These are phyloP conservation scores for Colletotrichum sp. DNA, from an alignment of 2,329 filamentous ascomycete genomes.

Conservation along the genomic window DNA sequence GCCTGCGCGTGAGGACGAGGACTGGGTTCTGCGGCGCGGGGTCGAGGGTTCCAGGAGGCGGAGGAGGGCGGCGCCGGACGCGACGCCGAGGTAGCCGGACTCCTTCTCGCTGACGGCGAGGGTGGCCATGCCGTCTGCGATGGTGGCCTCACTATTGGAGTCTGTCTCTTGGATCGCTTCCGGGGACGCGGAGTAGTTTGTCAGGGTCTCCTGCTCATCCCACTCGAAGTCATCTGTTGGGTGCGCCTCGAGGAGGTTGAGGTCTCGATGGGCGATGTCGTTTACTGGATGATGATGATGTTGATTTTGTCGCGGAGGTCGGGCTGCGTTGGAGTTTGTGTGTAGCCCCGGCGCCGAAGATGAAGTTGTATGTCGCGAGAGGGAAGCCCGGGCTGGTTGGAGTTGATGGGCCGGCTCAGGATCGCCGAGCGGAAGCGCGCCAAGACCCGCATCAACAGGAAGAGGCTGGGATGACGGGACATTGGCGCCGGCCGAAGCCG, in stretches of 20 bases:
- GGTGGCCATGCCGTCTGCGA: slow-evolving; percentile 42
- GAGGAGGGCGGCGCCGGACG: slow-evolving; percentile 48
- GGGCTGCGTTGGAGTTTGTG: background rate
- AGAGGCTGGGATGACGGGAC: background rate
- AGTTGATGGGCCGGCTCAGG: background rate
- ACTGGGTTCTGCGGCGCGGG: slow-evolving; percentile 23
- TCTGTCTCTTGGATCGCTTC: slow-evolving; percentile 21
- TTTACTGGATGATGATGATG: background rate
- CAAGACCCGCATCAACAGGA: background rate
- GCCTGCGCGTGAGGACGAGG: slow-evolving; percentile 14
- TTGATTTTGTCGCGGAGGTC: background rate
- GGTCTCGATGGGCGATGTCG: background rate
- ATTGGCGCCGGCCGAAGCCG: background rate
- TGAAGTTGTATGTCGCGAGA: background rate
- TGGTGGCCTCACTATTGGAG: slow-evolving; percentile 22
- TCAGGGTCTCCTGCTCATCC: slow-evolving; percentile 34
- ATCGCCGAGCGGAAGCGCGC: background rate
- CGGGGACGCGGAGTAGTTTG: slow-evolving; percentile 29
- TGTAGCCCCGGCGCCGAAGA: background rate
- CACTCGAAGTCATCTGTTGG: slow-evolving; percentile 41
- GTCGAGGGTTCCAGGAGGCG: slow-evolving; percentile 37
- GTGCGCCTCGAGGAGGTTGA: slow-evolving; percentile 32
- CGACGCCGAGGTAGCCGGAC: slow-evolving; percentile 49
- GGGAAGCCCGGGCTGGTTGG: background rate
- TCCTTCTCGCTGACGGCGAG: slow-evolving; percentile 38